Percentiles rank a stretch among this genome's conserved stretches.
Evolutionary conservation across 2,329 filamentous ascomycete species (phyloP).

Genomic region (Aspergillus udagawae): DNA sequence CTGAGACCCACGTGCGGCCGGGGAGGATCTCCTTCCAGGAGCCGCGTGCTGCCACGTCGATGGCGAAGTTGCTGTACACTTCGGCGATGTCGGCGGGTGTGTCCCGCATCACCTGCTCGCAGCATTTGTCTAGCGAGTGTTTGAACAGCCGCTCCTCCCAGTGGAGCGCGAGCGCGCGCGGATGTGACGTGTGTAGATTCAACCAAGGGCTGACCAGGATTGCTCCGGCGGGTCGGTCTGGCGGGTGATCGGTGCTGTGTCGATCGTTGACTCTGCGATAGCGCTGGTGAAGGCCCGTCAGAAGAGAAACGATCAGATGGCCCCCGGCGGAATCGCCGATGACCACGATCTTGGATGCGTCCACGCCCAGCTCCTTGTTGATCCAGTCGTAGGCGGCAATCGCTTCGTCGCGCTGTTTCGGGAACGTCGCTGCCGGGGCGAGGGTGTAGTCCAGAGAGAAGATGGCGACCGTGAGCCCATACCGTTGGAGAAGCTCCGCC

Average conservation of each 20-base stretch:
- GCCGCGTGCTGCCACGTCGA: constrained; percentile 2
- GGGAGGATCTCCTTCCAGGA: constrained; percentile 14
- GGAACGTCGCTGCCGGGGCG: constrained; percentile 68
- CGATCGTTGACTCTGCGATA: neutral
- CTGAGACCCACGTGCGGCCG: constrained; percentile 8
- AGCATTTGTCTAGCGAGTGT: constrained; percentile 7
- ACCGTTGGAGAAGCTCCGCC: constrained; percentile 13
- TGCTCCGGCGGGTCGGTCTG: constrained; percentile 1
- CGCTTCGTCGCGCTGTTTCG: constrained; percentile 67
- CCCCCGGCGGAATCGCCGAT: constrained; percentile 15
- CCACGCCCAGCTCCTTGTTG: constrained; percentile 1
- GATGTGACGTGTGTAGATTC: constrained; percentile 12
- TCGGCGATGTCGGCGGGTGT: neutral
- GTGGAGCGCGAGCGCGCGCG: constrained; percentile 1
- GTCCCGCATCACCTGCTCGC: constrained; percentile 3
- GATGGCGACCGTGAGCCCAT: constrained; percentile 62
- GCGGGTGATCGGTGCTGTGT: neutral
- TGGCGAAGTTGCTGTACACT: constrained; percentile 9
- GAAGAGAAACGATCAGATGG: constrained; percentile 7
- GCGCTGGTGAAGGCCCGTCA: constrained; percentile 3
- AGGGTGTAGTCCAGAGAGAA: constrained; percentile 78
- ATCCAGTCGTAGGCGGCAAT: constrained; percentile 60
- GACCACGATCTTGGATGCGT: constrained; percentile 5
- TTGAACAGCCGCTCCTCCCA: constrained; percentile 16
- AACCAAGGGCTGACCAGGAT: constrained; percentile 14